Evolutionary conservation across 768 basidiomycete species (phyloP), one percentile per base, ranked within the genome.

Genomic region (Termitomyces sp.): DNA sequence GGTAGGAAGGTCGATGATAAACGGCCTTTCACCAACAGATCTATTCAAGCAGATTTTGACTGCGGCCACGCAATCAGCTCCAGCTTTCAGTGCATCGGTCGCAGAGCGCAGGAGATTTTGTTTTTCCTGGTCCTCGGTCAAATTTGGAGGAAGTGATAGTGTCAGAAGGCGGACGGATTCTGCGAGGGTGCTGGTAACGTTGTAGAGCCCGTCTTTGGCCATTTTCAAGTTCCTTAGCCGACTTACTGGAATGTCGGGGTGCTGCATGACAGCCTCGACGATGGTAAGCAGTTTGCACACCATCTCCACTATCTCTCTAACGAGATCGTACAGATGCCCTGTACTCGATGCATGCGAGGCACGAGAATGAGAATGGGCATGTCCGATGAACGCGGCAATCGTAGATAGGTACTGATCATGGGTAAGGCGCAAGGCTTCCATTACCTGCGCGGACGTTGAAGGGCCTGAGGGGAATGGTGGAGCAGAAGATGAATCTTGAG

Each of bases 351-450:
- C 93, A 72, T 98, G 95, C 32, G 92, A 92, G 43, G 84, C 79
- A 48, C 92, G 87, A 23, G 91, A 88, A 77, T 98, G 92, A 16
- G 92, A 91, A 67, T 98, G 96, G 1, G 94, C 23, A 2, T 98
- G 95, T 1, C 95, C 96, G 66, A 99, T 97, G 71, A 99, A 95
- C 6, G 95, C 96, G 23, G 97, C 95, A 68, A 97, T 93, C 20
- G 93, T 91, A 5, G 93, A 96, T 12, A 98, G 79, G 66, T 95
- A 90, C 51, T 89, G 84, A 68, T 97, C 95, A 69, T 97, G 94
- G 14, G 91, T 91, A 61, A 78, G 74, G n/a, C 89, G 85, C 48
- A 97, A 79, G 7, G 88, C 85, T 59, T 88, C 87, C 72, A 89
- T 79, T 5, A 92, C 83, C 66, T 91, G 87, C 2, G 79, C 72